Conservation (phyloP, 1,284 basidiomycete genomes). For the Sporisorium exsertum region DNA sequence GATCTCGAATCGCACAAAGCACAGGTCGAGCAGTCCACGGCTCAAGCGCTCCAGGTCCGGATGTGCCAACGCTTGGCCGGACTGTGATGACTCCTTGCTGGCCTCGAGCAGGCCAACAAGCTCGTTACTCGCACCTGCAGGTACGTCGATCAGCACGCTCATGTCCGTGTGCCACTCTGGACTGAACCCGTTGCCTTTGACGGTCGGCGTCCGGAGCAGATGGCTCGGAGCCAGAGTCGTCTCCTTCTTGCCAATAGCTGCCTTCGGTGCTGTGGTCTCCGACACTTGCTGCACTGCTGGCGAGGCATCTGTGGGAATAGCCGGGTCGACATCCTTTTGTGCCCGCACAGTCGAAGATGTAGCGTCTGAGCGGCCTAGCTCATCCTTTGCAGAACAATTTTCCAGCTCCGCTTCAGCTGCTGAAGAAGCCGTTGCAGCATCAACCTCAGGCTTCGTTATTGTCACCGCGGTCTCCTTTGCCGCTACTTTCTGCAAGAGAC, state of each 20-base stretch:
- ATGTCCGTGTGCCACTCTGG: slow-evolving; percentile 61
- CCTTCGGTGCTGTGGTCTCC: not conserved
- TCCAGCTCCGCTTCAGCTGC: not conserved
- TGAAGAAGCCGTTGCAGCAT: not conserved
- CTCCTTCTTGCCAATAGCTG: not conserved
- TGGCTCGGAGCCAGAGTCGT: slow-evolving; percentile 10
- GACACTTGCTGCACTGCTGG: not conserved
- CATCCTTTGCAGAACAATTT: not conserved
- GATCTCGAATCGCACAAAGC: slow-evolving; percentile 66
- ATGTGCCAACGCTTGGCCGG: slow-evolving; percentile 3
- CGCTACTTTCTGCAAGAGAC: slow-evolving; percentile 28
- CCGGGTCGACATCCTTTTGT: not conserved
- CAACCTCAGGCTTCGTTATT: not conserved
- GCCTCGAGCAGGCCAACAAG: slow-evolving; percentile 28
- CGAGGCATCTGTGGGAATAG: not conserved
- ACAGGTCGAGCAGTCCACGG: slow-evolving; percentile 64
- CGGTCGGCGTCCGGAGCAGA: slow-evolving; percentile 42
- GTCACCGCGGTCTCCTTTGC: not conserved
- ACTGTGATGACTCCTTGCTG: slow-evolving; percentile 5
- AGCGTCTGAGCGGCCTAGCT: not conserved
- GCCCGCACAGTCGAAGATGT: not conserved
- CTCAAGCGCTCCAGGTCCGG: slow-evolving; percentile 36
- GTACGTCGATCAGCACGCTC: slow-evolving; percentile 57
- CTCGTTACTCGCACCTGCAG: slow-evolving; percentile 43
- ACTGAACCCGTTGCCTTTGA: slow-evolving; percentile 63